Percentiles rank a stretch among this genome's conserved stretches.
phyloP scores from a whole-genome alignment of 495 filamentous ascomycete genomes.

The Arthonia radiata region DNA sequence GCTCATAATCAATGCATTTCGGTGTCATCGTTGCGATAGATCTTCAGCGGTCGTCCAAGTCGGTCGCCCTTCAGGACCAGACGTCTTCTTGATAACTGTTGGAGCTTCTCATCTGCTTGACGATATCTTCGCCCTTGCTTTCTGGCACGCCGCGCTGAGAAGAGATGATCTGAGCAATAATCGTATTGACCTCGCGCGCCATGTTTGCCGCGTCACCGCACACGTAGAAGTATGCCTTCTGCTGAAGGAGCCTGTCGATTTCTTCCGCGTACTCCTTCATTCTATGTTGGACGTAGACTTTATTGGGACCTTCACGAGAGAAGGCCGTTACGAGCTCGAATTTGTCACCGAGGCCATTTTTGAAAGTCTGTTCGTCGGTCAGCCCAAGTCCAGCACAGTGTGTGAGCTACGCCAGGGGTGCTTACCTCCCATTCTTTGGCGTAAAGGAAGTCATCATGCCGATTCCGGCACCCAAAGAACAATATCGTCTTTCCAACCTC shows the following conservation, averaged over 20 bases:
- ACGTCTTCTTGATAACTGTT: conserved; percentile 98
- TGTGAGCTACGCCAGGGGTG: no score
- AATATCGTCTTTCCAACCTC: conserved; percentile 72
- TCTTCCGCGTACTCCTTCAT: conserved; percentile 60
- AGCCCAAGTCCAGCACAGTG: no score
- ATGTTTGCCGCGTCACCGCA: conserved; percentile 97
- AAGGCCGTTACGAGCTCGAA: conserved; percentile 82
- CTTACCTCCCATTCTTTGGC: conserved; percentile 80
- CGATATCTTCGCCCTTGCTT: conserved; percentile 75
- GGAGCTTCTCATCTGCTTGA: conserved; percentile 78
- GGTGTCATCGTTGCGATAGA: no score
- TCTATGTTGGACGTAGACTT: conserved; percentile 94
- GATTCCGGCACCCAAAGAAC: conserved; percentile 84
- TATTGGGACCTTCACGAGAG: conserved; percentile 59
- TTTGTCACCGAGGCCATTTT: conserved; percentile 56
- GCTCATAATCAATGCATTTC: no score
- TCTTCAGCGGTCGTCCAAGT: no score
- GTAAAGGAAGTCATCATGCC: conserved; percentile 77
- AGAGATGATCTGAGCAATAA: conserved; percentile 63
- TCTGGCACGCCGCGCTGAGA: conserved; percentile 57
- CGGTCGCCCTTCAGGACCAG: no score
- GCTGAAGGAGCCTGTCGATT: conserved; percentile 68
- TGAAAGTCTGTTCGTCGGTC: no score
- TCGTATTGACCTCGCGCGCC: conserved; percentile 82
- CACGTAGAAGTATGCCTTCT: conserved; percentile 90